phyloP scores from a whole-genome alignment of 768 basidiomycete species.

The Cystobasidium onofrii region DNA sequence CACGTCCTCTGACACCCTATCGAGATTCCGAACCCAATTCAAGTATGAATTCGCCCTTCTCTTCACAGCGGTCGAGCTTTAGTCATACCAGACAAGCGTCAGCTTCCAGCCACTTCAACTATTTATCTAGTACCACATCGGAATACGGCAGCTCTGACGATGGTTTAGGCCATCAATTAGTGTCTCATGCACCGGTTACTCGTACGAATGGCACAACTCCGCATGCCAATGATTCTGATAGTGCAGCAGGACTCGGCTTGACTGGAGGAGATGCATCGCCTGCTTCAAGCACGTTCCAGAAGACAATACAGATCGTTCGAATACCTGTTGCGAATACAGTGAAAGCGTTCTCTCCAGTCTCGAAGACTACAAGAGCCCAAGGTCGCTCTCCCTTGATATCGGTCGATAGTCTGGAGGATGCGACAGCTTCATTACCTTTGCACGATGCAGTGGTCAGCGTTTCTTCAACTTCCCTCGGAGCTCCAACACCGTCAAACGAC shows the following conservation, averaged over 20 bases:
- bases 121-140: not conserved
- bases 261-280: not conserved
- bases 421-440: not conserved
- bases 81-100: not conserved
- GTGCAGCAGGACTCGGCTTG: not conserved
- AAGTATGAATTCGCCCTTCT: not conserved
- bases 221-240: too few species aligned
- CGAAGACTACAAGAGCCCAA: not conserved
- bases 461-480: not conserved
- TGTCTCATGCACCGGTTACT: not conserved
- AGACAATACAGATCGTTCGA: constrained; percentile 8
- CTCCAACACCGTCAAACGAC: not conserved
- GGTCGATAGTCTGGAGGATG: not conserved
- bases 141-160: not conserved
- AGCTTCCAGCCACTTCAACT: constrained; percentile 1
- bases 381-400: not conserved
- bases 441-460: not conserved
- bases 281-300: not conserved
- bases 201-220: too few species aligned
- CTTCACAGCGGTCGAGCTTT: not conserved
- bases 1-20: constrained; percentile 1
- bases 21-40: not conserved
- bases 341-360: not conserved
- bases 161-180: not conserved
- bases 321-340: not conserved